A percentile compares a stretch with the other conserved stretches of the same genome.
Conservation (phyloP, 768 basidiomycete genomes). For the Candolleomyces eurysporus region DNA sequence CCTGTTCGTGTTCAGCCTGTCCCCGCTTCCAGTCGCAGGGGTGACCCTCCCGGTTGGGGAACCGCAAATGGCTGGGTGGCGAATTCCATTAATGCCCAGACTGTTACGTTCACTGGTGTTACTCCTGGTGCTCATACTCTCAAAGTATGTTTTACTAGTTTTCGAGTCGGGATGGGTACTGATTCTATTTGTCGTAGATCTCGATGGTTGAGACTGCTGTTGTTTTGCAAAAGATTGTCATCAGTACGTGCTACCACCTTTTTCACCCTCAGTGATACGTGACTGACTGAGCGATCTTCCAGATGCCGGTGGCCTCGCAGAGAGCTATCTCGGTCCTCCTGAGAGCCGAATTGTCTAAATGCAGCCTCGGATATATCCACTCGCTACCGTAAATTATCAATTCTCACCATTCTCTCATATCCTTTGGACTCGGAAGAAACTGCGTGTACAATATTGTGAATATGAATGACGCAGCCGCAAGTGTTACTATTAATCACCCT, state of each 20-base stretch:
- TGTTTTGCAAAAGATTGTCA: constrained; percentile 60
- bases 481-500: not conserved
- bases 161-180: not conserved
- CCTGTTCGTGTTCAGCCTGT: constrained; percentile 46
- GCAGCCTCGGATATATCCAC: no score
- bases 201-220: constrained; percentile 60
- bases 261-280: not conserved
- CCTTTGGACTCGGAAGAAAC: no score
- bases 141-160: constrained; percentile 35
- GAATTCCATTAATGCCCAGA: constrained; percentile 44
- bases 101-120: constrained; percentile 37
- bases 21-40: constrained; percentile 39
- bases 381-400: no score
- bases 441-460: no score
- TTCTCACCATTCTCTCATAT: no score
- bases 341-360: constrained; percentile 42
- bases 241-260: constrained; percentile 34
- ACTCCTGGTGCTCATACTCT: constrained; percentile 57
- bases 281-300: not conserved
- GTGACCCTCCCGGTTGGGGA: constrained; percentile 46
- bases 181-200: constrained; percentile 27
- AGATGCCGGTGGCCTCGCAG: constrained; percentile 56
- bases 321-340: constrained; percentile 64
- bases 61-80: constrained; percentile 52
- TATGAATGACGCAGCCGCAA: not conserved